A percentile compares a stretch with the other conserved stretches of the same genome.
Evolutionary conservation across 805 yeast species (phyloP).

Genomic region (Ogataea methylovora): DNA sequence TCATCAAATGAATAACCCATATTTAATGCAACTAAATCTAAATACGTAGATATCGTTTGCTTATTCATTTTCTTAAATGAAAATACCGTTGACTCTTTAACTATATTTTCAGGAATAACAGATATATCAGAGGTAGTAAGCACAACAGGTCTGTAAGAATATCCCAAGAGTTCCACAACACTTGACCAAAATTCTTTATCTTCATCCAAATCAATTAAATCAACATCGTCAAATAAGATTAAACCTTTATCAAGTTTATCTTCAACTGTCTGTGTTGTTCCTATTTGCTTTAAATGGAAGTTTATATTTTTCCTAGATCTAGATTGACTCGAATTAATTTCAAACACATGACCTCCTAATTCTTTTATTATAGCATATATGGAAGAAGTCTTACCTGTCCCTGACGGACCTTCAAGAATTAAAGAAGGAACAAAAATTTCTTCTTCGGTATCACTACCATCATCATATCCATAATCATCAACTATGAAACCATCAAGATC

Average conservation of each 20-base stretch:
- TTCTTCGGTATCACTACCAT: slow-evolving; percentile 26
- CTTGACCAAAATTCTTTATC: slow-evolving; percentile 81
- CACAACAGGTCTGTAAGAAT: slow-evolving; percentile 26
- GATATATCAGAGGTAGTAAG: slow-evolving; percentile 21
- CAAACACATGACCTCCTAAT: slow-evolving; percentile 67
- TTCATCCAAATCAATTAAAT: slow-evolving; percentile 61
- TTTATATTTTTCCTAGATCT: slow-evolving; percentile 67
- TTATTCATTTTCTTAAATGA: slow-evolving; percentile 8
- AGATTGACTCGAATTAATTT: slow-evolving; percentile 66
- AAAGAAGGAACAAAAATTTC: slow-evolving; percentile 52
- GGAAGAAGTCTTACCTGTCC: slow-evolving; percentile 73
- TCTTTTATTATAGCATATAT: slow-evolving; percentile 56
- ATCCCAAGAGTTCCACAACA: slow-evolving; percentile 47
- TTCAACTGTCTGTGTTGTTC: slow-evolving; percentile 56
- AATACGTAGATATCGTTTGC: slow-evolving; percentile 10
- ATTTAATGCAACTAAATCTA: slow-evolving; percentile 18
- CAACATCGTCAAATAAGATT: slow-evolving; percentile 81
- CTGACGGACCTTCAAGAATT: slow-evolving; percentile 62
- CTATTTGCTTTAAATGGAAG: slow-evolving; percentile 62
- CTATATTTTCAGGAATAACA: slow-evolving; percentile 20
- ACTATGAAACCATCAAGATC: slow-evolving; percentile 31
- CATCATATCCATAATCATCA: slow-evolving; percentile 10
- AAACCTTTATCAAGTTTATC: slow-evolving; percentile 38
- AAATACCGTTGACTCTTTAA: slow-evolving; percentile 21
- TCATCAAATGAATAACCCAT: slow-evolving; percentile 19